Evolutionary conservation across 306 rosid species (phyloP), one percentile per base, ranked within the genome.

Genomic region (Quercus glauca): DNA sequence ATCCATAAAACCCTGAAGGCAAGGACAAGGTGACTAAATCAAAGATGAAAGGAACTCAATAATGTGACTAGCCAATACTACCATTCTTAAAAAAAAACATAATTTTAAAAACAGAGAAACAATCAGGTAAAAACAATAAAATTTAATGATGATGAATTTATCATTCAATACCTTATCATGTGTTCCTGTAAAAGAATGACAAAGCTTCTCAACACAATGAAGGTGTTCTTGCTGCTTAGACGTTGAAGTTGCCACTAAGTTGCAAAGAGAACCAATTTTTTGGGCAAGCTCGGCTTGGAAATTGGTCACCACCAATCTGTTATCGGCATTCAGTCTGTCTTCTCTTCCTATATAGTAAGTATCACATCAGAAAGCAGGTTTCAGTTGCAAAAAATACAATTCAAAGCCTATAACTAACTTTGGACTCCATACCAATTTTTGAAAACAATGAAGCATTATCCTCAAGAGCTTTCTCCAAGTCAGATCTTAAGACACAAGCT

Each of bases 401-500:
- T 45, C 57, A 59, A 74, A 72, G 43, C 33, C 28, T 29, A 60
- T n/a, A 65, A 45, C 20, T 63, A 20, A 74, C 68, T 23, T 37
- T n/a, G 37, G 26, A 29, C 71, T 35, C 37, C 89, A 14, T 70
- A 96, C 99, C 94, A 72, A 96, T 96, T 91, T 96, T 96, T 73
- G n/a, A 75, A 81, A 87, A 90, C 80, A 96, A 75, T 4, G 91
- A 86, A 43, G 88, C 88, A 79, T 96, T 96, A 81, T 93, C 98
- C 52, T 86, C 75, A 28, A 85, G 92, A 72, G 96, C 96, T 68
- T 90, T 93, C 87, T 93, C 97, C 90, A 93, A 84, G 84, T 93
- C 98, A 35, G 94, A 88, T 45, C 81, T 89, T 51, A 96, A 84
- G 51, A 84, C 78, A 37, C 94, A 93, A 65, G 99, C 97, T 81